Conservation (phyloP, 768 basidiomycete species). For the Pseudohyphozyma bogoriensis region DNA sequence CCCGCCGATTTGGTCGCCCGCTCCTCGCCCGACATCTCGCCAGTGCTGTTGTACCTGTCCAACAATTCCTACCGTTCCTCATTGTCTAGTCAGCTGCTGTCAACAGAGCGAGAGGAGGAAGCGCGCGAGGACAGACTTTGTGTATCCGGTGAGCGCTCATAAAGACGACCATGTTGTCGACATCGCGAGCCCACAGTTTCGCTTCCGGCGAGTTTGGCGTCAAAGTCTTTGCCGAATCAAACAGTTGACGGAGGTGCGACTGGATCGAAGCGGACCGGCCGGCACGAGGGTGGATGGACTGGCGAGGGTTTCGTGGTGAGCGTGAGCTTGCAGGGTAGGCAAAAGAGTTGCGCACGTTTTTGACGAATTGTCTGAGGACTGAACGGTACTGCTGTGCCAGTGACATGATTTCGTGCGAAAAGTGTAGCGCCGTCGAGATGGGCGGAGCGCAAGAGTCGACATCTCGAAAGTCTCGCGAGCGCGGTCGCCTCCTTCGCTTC, state of each 20-base stretch:
- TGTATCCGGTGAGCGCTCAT: slow-evolving; percentile 19
- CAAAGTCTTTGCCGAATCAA: slow-evolving; percentile 5
- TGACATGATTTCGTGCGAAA: too few species aligned
- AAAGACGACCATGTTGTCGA: slow-evolving; percentile 25
- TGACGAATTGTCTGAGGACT: slow-evolving; percentile 20
- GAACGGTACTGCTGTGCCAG: slow-evolving; percentile 25
- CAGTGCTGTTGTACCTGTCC: slow-evolving; percentile 27
- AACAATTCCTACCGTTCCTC: slow-evolving; percentile 16
- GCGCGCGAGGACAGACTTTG: slow-evolving; percentile 13
- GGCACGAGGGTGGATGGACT: slow-evolving; percentile 24
- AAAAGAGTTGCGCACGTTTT: slow-evolving; percentile 14
- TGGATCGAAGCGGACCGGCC: slow-evolving; percentile 17
- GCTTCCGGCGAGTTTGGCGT: not conserved
- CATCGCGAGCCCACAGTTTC: slow-evolving; percentile 1
- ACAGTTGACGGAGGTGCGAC: slow-evolving; percentile 8
- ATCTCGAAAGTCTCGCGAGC: not conserved
- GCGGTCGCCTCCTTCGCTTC: not conserved
- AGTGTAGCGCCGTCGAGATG: too few species aligned
- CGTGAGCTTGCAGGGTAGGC: not conserved
- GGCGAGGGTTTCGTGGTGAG: not conserved
- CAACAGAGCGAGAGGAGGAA: not conserved
- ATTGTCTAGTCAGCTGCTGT: not conserved
- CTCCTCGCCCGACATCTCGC: slow-evolving; percentile 22
- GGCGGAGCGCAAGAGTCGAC: not conserved
- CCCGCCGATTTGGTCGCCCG: slow-evolving; percentile 18